These are phyloP conservation scores for Mycena alexandri DNA, from an alignment of 768 basidiomycete species.

Conservation along the genomic window DNA sequence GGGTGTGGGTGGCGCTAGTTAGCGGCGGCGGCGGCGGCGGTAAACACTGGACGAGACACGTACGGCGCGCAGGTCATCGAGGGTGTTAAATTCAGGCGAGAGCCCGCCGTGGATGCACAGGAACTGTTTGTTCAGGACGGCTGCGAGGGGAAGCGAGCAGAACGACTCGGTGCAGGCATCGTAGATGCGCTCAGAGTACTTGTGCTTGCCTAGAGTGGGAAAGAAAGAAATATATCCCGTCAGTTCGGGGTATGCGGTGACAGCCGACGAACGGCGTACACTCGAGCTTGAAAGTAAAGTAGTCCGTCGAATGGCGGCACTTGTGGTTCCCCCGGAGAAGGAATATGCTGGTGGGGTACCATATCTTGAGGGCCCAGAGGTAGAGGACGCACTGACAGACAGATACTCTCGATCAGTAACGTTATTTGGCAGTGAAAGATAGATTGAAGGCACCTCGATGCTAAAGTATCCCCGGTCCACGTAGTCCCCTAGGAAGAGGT, in stretches of 20 bases:
- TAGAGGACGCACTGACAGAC: conserved; percentile 91
- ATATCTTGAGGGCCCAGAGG: conserved; percentile 98
- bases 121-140: conserved; percentile 99
- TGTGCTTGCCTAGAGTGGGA: conserved; percentile 94
- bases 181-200: conserved; percentile 96
- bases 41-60: too few species aligned
- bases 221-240: too few species aligned
- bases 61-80: conserved; percentile 93
- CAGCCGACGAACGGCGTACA: conserved; percentile 64
- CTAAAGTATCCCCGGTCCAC: conserved; percentile 95
- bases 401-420: conserved; percentile 11
- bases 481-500: conserved; percentile 93
- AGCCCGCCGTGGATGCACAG: conserved; percentile 99
- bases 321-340: conserved; percentile 98
- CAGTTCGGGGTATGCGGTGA: too few species aligned
- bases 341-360: conserved; percentile 97
- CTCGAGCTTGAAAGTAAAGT: conserved; percentile 99
- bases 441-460: conserved; percentile 73
- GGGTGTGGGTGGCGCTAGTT: conserved; percentile 2
- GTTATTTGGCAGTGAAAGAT: conserved; percentile 11
- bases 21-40: too few species aligned
- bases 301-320: conserved; percentile 97
- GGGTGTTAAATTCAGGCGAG: conserved; percentile 92
- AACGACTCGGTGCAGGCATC: conserved; percentile 99
- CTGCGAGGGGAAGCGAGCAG: conserved; percentile 94